phyloP scores from a whole-genome alignment of 345 rosid species.

The Arabidopsis suecica region DNA sequence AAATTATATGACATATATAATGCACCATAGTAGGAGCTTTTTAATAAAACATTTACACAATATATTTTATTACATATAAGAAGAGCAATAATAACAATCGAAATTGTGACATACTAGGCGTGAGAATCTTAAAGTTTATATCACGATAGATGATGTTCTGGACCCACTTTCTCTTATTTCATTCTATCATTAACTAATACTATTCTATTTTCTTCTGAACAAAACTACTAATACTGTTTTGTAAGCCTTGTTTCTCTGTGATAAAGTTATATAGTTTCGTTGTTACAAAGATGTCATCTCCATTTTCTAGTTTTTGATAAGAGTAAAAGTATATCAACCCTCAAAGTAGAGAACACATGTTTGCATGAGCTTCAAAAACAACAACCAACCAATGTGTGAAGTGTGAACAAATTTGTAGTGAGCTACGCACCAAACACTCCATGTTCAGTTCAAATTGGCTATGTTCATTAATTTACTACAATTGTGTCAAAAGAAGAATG shows the following conservation, averaged over 20 bases:
- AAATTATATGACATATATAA: background rate
- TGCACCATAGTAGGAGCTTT: background rate
- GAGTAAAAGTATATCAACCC: background rate
- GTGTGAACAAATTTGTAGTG: conserved; percentile 28
- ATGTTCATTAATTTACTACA: conserved; percentile 24
- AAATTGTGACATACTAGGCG: conserved; percentile 39
- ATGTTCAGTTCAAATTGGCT: conserved; percentile 1
- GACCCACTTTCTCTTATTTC: conserved; percentile 38
- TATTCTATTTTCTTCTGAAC: no score
- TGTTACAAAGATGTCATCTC: background rate
- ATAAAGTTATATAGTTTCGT: background rate
- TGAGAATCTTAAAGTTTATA: conserved; percentile 40
- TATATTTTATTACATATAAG: background rate
- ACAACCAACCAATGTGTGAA: conserved; percentile 33
- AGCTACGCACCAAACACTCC: conserved; percentile 14
- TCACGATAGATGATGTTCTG: conserved; percentile 29
- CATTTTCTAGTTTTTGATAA: conserved; percentile 4
- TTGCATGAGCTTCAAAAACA: conserved; percentile 30
- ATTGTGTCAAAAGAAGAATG: conserved; percentile 20
- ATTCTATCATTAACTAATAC: no score
- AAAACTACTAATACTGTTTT: background rate
- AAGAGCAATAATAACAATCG: conserved; percentile 34
- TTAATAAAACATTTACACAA: background rate
- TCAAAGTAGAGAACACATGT: conserved; percentile 36
- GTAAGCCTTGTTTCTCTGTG: conserved; percentile 1